phyloP scores from a whole-genome alignment of 192 early-diverging fungal genomes.

The Entomortierella beljakovae region DNA sequence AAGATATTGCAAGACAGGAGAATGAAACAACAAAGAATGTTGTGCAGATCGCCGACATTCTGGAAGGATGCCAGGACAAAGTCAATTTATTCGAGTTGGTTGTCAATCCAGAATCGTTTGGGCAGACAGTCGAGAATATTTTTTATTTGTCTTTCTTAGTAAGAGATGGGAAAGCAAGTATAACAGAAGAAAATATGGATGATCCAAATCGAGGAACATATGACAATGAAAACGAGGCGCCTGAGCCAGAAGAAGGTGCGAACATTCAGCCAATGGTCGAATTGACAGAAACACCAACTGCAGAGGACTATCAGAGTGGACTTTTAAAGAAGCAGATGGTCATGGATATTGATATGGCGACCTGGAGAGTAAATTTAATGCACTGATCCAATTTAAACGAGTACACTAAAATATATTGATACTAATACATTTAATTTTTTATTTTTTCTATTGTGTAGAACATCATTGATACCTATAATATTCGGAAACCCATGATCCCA shows the following conservation, averaged over 20 bases:
- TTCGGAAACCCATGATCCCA: constrained; percentile 72
- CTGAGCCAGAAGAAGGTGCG: constrained; percentile 18
- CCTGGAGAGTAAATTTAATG: constrained; percentile 69
- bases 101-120: constrained; percentile 90
- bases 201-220: constrained; percentile 56
- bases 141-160: constrained; percentile 98
- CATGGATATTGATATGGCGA: constrained; percentile 73
- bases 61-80: constrained; percentile 64
- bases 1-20: constrained; percentile 81
- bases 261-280: constrained; percentile 57
- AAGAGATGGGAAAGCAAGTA: constrained; percentile 81
- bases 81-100: constrained; percentile 88
- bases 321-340: constrained; percentile 83
- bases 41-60: constrained; percentile 68
- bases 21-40: constrained; percentile 92
- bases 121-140: constrained; percentile 96
- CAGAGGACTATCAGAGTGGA: constrained; percentile 73
- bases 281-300: constrained; percentile 73
- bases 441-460: constrained; percentile 53
- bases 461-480: constrained; percentile 73
- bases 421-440: not conserved
- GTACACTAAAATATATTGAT: not conserved
- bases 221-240: constrained; percentile 23
- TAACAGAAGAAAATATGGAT: constrained; percentile 75
- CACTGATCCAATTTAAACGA: not conserved